Base-by-base conservation (phyloP, 2,329 filamentous ascomycete genomes). In the Talaromyces piceae region DNA sequence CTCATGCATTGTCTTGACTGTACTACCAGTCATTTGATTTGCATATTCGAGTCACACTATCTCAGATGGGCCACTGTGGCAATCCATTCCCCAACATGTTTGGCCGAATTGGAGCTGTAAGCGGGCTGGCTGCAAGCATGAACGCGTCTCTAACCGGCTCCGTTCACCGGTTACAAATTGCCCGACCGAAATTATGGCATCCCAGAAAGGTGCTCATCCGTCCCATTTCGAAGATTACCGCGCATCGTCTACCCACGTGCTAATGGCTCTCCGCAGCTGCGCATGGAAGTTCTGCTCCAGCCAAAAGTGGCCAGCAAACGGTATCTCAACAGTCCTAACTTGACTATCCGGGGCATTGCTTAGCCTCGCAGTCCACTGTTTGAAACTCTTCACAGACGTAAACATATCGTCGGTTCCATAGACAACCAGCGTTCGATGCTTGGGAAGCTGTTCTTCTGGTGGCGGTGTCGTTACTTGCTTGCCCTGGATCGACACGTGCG, bases 351-450 rank as follows among this genome's bases (percentile, higher is more conserved):
- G 62, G 33, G 58, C 59, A 11, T 66, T 63, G 16, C 68, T 65
- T 41, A 91, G 68, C 53, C 73, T 76, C 37, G 71, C 69, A 8
- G 74, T 73, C 91, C 91, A 95, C 1, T 74, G 69, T 9, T 79
- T 76, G 58, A 91, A 73, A 65, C 81, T 87, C 52, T 75, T 77
- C 3, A 73, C 73, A 1, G 83, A 79, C 1, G 87, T 83, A 57
- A 96, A 94, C 0, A 77, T 70, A 65, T 97, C 91, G 3, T 78
- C 74, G 47, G 84, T 81, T 1, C 91, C 91, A 61, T 84, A 95
- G 0, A 95, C 67, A 0, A 81, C 83, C 28, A 95, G 65, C 0
- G 85, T 85, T 1, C 77, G 75, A 59, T 83, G 76, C 2, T 57
- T 56, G 30, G 69, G 65, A 1, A 80, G 68, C 45, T 87, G 70